Evolutionary conservation across 331 rosid genomes (phyloP).

Genomic region (Erythrophleum ivorense): DNA sequence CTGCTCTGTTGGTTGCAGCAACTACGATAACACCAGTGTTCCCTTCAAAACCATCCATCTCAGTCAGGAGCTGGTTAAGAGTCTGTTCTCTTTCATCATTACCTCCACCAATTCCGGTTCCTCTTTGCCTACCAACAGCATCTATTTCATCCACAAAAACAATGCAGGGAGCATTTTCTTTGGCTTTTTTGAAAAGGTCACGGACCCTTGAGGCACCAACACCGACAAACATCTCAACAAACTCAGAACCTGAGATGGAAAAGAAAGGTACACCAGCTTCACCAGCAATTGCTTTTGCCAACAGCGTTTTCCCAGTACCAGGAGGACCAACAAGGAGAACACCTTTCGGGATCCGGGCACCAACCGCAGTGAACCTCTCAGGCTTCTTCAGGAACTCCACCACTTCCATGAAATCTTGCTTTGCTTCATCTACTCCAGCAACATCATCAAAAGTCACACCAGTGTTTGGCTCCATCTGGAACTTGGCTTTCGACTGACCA

Average conservation of each 20-base stretch:
- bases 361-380: slow-evolving; percentile 93
- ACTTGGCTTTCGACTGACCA: slow-evolving; percentile 95
- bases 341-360: slow-evolving; percentile 96
- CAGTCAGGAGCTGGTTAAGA: too few species aligned
- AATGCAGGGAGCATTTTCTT: too few species aligned
- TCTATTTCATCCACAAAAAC: too few species aligned
- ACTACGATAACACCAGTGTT: too few species aligned
- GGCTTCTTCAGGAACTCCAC: slow-evolving; percentile 98
- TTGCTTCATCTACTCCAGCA: slow-evolving; percentile 98
- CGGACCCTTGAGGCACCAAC: too few species aligned
- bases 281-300: slow-evolving; percentile 95
- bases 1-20: too few species aligned
- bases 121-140: too few species aligned
- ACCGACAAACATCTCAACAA: slow-evolving; percentile 95
- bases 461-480: slow-evolving; percentile 93
- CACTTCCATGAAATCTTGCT: slow-evolving; percentile 91
- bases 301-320: slow-evolving; percentile 90
- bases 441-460: slow-evolving; percentile 98
- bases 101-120: too few species aligned
- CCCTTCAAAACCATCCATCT: too few species aligned
- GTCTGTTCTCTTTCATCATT: too few species aligned
- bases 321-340: slow-evolving; percentile 98
- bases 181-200: too few species aligned
- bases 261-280: slow-evolving; percentile 99
- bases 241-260: slow-evolving; percentile 94